Evolutionary conservation across 306 rosid species (phyloP), one percentile per base, ranked within the genome.

Genomic region (Pachyrhizus erosus): DNA sequence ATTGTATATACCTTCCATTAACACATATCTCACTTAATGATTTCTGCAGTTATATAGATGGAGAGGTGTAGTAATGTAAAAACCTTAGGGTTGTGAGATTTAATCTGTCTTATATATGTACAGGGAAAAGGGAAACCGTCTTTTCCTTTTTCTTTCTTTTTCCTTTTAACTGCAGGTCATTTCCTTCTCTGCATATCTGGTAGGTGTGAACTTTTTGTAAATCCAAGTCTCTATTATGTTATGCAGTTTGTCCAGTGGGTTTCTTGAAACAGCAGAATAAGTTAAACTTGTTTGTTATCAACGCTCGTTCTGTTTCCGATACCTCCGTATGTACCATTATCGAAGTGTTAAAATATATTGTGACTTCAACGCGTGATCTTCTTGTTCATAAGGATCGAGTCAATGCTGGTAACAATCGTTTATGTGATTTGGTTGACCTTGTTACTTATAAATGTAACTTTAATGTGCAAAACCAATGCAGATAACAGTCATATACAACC

Each of bases 191-290:
- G 72, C 57, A 26, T 78, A 75, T 49, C 61, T 75, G 42, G 75
- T 79, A 73, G 67, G 65, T 75, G 67, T 65, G 70, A 79, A 48
- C 68, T 77, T 66, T 29, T 79, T 34, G 82, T 79, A 78, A 82
- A 72, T 75, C 48, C 80, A 75, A 62, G 52, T 89, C 84, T 69
- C 31, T 64, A 27, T n/a, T n/a, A n/a, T 48, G 11, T 40, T 24
- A 43, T 37, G 5, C 45, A 80, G 40, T 27, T 61, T 6, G 2
- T 27, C 69, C 18, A 2, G 40, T 48, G 21, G 26, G 24, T 64
- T 26, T 75, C 9, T 64, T 15, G 24, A 60, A 33, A 20, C 34
- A 34, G 7, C 4, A 48, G 18, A 15, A 13, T 48, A 48, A 15
- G 54, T n/a, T n/a, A 14, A 6, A 17, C 57, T 17, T n/a, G 2